Percentiles rank a stretch among this genome's conserved stretches.
phyloP scores from a whole-genome alignment of 2,329 filamentous ascomycete genomes.

The Stenocarpella maydis region DNA sequence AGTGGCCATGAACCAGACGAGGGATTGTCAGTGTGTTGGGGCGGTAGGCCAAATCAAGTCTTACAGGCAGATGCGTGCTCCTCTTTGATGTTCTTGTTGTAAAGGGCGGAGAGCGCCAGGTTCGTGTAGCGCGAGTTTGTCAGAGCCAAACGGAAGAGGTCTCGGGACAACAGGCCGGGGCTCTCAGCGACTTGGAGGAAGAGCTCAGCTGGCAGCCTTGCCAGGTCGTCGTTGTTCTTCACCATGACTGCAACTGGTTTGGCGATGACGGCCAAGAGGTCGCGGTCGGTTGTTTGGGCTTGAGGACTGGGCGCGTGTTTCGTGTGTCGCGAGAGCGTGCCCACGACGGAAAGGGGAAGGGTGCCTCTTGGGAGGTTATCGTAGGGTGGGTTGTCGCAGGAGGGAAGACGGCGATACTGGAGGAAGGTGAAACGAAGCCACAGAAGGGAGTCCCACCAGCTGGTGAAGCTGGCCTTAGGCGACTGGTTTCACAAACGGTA shows the following conservation, averaged over 20 bases:
- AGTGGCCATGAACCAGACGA: not conserved
- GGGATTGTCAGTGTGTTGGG: not conserved
- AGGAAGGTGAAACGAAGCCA: not conserved
- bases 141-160: not conserved
- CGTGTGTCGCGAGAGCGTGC: no score
- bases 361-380: no score
- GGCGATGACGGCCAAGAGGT: no score
- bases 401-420: no score
- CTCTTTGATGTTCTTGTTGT: conserved; percentile 4
- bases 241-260: not conserved
- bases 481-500: no score
- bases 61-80: conserved; percentile 6
- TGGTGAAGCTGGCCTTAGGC: no score
- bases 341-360: no score
- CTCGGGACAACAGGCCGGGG: not conserved
- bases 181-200: not conserved
- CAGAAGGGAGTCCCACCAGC: not conserved
- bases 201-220: not conserved
- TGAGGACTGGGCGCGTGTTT: not conserved
- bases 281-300: not conserved
- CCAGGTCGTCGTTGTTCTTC: not conserved
- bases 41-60: not conserved
- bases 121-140: not conserved
- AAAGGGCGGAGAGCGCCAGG: not conserved
- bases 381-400: no score